Base-by-base conservation (phyloP, 768 basidiomycete species). In the Lyophyllum shimeji region DNA sequence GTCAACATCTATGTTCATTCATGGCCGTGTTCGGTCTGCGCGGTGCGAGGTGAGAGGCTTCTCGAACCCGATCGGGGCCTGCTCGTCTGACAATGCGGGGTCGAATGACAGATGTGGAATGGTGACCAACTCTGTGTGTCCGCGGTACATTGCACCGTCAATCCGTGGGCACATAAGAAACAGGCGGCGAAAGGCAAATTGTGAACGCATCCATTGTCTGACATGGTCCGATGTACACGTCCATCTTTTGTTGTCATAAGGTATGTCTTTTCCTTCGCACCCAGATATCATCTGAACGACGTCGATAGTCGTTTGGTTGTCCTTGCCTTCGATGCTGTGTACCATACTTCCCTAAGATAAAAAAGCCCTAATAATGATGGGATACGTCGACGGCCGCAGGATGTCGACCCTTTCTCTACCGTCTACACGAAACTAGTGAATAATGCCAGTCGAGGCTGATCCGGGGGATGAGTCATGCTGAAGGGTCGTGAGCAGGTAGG, bases 121-220 rank as follows among this genome's bases (percentile, higher is more conserved):
- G 69, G 68, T 1, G 68, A 74, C 40, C 68, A 56, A n/a, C 71
- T 81, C 2, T 78, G 78, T 55, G 71, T 79, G 2, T 76, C 79
- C 25, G 77, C 74, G 2, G 61, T 74, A 3, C 80, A 80, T 61
- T 77, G 76, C 15, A 74, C 73, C 13, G 64, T 75, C 11, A 75
- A 74, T 49, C 65, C 65, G 25, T 52, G 60, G 56, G 47, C 59
- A 40, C n/a, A 27, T 20, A 43, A 44, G 4, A 46, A 58, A 6
- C 40, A 55, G 7, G 5, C 54, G 12, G 46, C 24, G 39, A 61
- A 60, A 44, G 52, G 50, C 17, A 55, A 49, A 24, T 55, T 61
- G 44, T 63, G 21, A 57, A 13, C 15, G 21, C 18, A n/a, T n/a
- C n/a, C n/a, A n/a, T n/a, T n/a, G n/a, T n/a, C n/a, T n/a, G n/a